phyloP scores from a whole-genome alignment of 2,329 filamentous ascomycete species.

The Aspergillus pseudotamarii region DNA sequence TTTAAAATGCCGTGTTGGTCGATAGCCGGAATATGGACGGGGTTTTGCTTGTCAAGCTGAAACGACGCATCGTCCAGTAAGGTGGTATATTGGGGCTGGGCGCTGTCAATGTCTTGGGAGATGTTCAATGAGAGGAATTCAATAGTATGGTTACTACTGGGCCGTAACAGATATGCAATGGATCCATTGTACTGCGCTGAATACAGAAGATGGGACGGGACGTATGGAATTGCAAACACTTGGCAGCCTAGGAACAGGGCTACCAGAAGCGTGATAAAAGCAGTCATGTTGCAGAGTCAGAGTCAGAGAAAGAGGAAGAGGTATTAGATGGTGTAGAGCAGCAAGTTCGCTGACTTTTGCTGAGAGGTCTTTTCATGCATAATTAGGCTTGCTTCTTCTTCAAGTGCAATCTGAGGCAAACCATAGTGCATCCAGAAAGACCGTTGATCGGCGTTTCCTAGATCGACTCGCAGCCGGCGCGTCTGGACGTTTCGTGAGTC shows the following conservation, averaged over 20 bases:
- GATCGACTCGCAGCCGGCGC: conserved; percentile 16
- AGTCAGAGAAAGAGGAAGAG: neutral
- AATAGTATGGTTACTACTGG: conserved; percentile 51
- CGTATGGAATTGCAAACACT: conserved; percentile 66
- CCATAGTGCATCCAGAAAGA: conserved; percentile 19
- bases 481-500: conserved; percentile 9
- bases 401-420: conserved; percentile 5
- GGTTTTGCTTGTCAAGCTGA: conserved; percentile 44
- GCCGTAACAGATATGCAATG: conserved; percentile 71
- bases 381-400: neutral
- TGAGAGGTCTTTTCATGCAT: neutral
- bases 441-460: conserved; percentile 17
- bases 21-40: conserved; percentile 72
- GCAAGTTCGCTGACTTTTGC: neutral
- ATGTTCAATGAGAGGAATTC: conserved; percentile 68
- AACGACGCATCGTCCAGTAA: conserved; percentile 33
- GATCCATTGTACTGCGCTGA: conserved; percentile 53
- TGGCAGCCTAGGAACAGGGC: conserved; percentile 25
- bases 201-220: conserved; percentile 72
- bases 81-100: conserved; percentile 40
- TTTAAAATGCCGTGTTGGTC: conserved; percentile 70
- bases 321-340: neutral
- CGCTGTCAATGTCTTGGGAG: conserved; percentile 58
- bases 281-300: neutral
- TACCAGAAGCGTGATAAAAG: conserved; percentile 14